Conservation (phyloP, 129 eudicot species). For the carrot (Daucus carota) region DNA sequence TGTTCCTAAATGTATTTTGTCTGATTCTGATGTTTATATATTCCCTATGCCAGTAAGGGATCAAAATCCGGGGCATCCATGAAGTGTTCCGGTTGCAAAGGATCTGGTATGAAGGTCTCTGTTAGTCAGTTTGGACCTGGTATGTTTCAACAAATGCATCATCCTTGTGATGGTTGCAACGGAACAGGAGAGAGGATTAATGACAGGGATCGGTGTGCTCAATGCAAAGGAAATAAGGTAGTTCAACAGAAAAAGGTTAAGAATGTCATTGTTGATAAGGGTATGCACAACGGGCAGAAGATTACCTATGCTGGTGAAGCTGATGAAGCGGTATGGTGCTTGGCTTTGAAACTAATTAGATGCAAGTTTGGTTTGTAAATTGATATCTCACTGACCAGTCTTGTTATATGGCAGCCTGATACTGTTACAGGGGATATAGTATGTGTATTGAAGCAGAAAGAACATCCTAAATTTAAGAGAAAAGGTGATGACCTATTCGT, state of each 20-base stretch:
- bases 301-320: slow-evolving; percentile 72
- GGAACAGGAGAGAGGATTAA: too few species aligned
- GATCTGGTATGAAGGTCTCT: too few species aligned
- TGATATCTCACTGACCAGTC: not conserved
- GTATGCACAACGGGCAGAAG: slow-evolving; percentile 64
- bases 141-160: too few species aligned
- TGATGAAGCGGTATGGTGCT: slow-evolving; percentile 49
- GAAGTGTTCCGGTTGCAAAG: too few species aligned
- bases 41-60: not conserved
- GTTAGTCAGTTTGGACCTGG: too few species aligned
- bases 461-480: slow-evolving; percentile 68
- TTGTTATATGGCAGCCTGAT: slow-evolving; percentile 57
- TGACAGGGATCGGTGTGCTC: too few species aligned
- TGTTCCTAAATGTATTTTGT: not conserved
- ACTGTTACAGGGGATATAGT: slow-evolving; percentile 76
- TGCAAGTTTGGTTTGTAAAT: not conserved
- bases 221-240: too few species aligned
- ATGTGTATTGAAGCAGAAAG: slow-evolving; percentile 76
- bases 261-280: slow-evolving; percentile 69
- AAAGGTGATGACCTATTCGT: slow-evolving; percentile 76
- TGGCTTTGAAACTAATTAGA: not conserved
- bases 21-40: not conserved
- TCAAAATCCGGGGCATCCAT: too few species aligned
- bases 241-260: slow-evolving; percentile 27
- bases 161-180: too few species aligned